Evolutionary conservation across 2,329 filamentous ascomycete species (phyloP).

Genomic region (Diatrype stigma): DNA sequence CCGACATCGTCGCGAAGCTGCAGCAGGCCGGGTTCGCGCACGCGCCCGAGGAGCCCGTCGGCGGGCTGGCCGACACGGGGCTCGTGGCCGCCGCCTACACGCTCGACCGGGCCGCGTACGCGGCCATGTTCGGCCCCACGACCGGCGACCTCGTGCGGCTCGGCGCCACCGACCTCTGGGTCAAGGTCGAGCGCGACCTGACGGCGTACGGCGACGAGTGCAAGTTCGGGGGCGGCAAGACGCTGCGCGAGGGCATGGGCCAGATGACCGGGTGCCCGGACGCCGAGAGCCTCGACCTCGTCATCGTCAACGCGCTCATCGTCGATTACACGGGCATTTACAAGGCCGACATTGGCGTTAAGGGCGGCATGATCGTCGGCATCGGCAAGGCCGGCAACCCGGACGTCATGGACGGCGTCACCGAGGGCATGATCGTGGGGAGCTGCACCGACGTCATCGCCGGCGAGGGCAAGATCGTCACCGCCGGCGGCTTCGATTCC

Average conservation of each 20-base stretch:
- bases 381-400: constrained; percentile 96
- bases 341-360: constrained; percentile 95
- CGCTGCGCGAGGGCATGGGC: constrained; percentile 90
- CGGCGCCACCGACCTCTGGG: constrained; percentile 82
- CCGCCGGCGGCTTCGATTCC: constrained; percentile 82
- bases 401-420: constrained; percentile 91
- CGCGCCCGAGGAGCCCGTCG: constrained; percentile 56
- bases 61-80: constrained; percentile 35
- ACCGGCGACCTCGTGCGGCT: constrained; percentile 80
- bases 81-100: constrained; percentile 59
- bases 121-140: constrained; percentile 88
- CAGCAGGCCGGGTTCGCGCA: constrained; percentile 76
- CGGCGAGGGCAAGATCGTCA: constrained; percentile 85
- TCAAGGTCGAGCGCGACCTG: constrained; percentile 81
- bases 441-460: constrained; percentile 89
- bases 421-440: constrained; percentile 74
- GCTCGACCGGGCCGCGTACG: constrained; percentile 76
- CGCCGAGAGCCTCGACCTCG: constrained; percentile 71
- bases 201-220: constrained; percentile 90
- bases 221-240: constrained; percentile 93
- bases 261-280: constrained; percentile 77
- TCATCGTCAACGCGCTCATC: constrained; percentile 85
- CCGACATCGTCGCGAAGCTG: constrained; percentile 64
- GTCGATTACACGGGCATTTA: constrained; percentile 91
- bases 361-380: constrained; percentile 76